phyloP scores from a whole-genome alignment of 1,139 yeast genomes.

The Lodderomyces jiufengensis region DNA sequence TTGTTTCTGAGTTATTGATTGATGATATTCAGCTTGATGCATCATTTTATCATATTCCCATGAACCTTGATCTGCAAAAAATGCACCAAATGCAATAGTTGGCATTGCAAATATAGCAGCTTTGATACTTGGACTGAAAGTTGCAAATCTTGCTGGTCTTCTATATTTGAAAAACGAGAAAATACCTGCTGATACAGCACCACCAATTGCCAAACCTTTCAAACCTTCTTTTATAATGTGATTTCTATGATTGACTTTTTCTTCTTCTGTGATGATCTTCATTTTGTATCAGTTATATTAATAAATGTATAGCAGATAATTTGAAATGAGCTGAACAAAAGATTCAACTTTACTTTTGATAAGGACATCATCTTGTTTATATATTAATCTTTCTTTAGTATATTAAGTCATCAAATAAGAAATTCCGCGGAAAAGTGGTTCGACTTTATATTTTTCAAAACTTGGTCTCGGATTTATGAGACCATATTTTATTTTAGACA shows the following conservation, averaged over 20 bases:
- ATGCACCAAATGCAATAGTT: conserved; percentile 53
- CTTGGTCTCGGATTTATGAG: too few species aligned
- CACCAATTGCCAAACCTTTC: conserved; percentile 60
- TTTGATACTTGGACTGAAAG: conserved; percentile 42
- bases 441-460: too few species aligned
- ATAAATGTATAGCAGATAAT: too few species aligned
- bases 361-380: too few species aligned
- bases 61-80: conserved; percentile 59
- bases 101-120: conserved; percentile 60
- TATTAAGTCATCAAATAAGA: too few species aligned
- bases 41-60: conserved; percentile 48
- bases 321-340: too few species aligned
- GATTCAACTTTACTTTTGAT: too few species aligned
- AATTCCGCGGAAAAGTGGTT: too few species aligned
- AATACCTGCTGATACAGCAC: conserved; percentile 48
- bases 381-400: too few species aligned
- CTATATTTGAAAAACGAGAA: conserved; percentile 25
- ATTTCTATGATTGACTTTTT: conserved; percentile 58
- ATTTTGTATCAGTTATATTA: conserved; percentile 25
- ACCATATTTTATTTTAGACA: too few species aligned
- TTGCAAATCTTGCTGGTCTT: conserved; percentile 19
- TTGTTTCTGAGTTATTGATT: conserved; percentile 25
- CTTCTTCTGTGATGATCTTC: conserved; percentile 68
- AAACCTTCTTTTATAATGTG: conserved; percentile 58
- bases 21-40: conserved; percentile 29